Evolutionary conservation across 305 asterid genomes (phyloP).

Genomic region (Vinca major): DNA sequence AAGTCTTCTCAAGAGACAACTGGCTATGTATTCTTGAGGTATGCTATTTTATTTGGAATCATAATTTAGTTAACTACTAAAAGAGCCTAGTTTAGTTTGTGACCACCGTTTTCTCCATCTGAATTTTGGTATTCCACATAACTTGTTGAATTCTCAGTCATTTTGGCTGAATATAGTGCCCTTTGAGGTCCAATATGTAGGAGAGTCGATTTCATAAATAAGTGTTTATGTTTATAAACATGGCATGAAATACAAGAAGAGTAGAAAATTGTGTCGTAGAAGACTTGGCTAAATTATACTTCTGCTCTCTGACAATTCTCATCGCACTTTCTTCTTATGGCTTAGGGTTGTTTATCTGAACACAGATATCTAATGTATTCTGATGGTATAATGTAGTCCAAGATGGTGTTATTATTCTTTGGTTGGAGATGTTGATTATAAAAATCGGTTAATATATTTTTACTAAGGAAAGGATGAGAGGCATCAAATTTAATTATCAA

Average conservation of each 20-base stretch:
- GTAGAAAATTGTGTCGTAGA: neutral
- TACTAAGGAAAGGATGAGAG: neutral
- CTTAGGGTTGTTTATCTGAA: neutral
- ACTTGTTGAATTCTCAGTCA: neutral
- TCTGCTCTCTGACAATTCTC: neutral
- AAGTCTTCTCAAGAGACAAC: conserved; percentile 93
- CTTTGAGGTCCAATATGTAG: neutral
- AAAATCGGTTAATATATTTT: neutral
- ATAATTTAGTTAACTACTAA: neutral
- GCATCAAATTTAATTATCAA: neutral
- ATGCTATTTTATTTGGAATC: conserved; percentile 10
- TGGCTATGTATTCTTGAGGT: conserved; percentile 87
- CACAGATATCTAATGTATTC: neutral
- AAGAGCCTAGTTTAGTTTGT: neutral
- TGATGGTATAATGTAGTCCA: neutral
- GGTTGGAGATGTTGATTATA: neutral
- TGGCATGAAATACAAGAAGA: neutral
- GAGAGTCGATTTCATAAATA: neutral
- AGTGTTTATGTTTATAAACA: too few species aligned
- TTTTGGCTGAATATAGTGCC: neutral
- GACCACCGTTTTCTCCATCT: neutral
- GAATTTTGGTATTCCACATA: neutral
- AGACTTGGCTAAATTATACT: too few species aligned
- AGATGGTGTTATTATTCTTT: neutral
- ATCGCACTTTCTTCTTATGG: neutral